Percentiles rank a stretch among this genome's conserved stretches.
These are phyloP conservation scores for Linum usitatissimum DNA, from an alignment of 345 rosid species.

Conservation along the genomic window DNA sequence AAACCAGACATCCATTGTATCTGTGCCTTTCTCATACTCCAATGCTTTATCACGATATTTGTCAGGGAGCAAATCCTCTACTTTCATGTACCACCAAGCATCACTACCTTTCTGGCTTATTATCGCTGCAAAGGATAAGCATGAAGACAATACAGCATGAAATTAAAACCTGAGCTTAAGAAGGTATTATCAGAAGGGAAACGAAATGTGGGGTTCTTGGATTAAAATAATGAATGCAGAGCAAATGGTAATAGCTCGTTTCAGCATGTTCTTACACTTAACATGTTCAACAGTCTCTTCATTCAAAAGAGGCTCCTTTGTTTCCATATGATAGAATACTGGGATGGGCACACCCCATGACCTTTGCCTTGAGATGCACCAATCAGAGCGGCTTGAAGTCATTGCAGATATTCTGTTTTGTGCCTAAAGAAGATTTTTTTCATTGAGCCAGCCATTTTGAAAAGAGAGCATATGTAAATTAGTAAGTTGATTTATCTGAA, in stretches of 20 bases:
- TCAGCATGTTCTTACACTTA: slow-evolving; percentile 44
- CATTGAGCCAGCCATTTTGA: slow-evolving; percentile 12
- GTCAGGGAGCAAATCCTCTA: slow-evolving; percentile 76
- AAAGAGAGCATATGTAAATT: slow-evolving; percentile 1
- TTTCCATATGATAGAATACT: slow-evolving; percentile 62
- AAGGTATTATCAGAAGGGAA: slow-evolving; percentile 5
- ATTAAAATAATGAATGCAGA: background rate
- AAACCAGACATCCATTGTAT: slow-evolving; percentile 99
- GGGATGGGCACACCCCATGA: slow-evolving; percentile 98
- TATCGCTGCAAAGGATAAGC: slow-evolving; percentile 39
- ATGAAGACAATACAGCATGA: background rate
- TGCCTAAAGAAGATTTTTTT: slow-evolving; percentile 34
- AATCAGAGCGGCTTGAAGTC: slow-evolving; percentile 89
- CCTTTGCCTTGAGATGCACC: slow-evolving; percentile 98
- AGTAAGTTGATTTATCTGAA: background rate
- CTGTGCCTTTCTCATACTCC: slow-evolving; percentile 78
- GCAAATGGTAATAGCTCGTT: slow-evolving; percentile 4
- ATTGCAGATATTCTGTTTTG: slow-evolving; percentile 82
- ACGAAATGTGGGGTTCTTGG: background rate
- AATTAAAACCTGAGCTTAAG: background rate
- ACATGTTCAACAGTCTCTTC: slow-evolving; percentile 74
- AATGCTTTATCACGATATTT: slow-evolving; percentile 59
- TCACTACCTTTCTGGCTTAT: slow-evolving; percentile 77
- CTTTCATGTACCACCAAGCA: slow-evolving; percentile 95
- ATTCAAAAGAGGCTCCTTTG: slow-evolving; percentile 87